Conservation (phyloP, 495 filamentous ascomycete species). For the Echria macrotheca region DNA sequence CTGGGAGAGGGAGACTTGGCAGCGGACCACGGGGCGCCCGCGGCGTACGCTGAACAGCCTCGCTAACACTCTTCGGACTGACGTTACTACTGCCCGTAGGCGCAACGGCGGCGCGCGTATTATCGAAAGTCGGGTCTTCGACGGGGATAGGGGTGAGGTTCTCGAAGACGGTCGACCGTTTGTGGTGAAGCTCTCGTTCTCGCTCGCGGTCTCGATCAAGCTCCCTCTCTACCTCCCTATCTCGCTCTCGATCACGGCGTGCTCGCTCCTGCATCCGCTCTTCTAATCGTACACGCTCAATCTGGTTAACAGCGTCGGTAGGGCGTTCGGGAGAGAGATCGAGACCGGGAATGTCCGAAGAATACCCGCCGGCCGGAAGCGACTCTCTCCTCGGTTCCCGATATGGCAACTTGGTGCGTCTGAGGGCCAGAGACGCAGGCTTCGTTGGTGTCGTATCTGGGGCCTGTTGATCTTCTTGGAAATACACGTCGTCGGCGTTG, state of each 20-base stretch:
- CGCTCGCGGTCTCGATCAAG: conserved; percentile 12
- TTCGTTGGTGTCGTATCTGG: conserved; percentile 27
- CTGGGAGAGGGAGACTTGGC: conserved; percentile 3
- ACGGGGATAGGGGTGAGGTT: conserved; percentile 18
- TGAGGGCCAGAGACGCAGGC: conserved; percentile 14
- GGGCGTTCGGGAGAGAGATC: conserved; percentile 25
- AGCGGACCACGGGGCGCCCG: conserved; percentile 13
- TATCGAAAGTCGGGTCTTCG: conserved; percentile 23
- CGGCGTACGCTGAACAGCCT: conserved; percentile 22
- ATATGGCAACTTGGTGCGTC: conserved; percentile 22
- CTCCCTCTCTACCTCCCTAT: conserved; percentile 18
- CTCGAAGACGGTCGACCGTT: conserved; percentile 30
- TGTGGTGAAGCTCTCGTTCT: conserved; percentile 23
- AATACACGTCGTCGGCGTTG: too few relatives aligned
- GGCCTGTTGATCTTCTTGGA: conserved; percentile 17
- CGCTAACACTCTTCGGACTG: conserved; percentile 20
- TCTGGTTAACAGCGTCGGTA: conserved; percentile 16
- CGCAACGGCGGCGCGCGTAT: conserved; percentile 27
- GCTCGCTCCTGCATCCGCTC: conserved; percentile 23
- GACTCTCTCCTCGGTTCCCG: conserved; percentile 20
- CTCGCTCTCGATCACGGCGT: conserved; percentile 18
- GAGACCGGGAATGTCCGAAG: conserved; percentile 19
- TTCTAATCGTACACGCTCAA: conserved; percentile 23
- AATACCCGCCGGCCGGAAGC: conserved; percentile 19
- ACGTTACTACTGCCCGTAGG: conserved; percentile 8